Evolutionary conservation across 352 stramenopile species (phyloP).

Genomic region (Blastocystis sp.): DNA sequence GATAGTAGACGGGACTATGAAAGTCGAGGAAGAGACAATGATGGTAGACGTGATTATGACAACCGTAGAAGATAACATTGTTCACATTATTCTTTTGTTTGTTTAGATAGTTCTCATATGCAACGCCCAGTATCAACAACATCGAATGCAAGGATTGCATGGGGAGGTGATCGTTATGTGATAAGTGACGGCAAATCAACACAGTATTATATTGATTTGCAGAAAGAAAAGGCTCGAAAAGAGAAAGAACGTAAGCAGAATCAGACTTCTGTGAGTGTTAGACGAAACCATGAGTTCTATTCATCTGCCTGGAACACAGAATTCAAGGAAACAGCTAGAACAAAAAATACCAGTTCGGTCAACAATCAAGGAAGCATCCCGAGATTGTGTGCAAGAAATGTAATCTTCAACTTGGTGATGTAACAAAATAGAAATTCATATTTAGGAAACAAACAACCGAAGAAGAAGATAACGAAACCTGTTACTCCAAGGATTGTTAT

Average conservation of each 20-base stretch:
- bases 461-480: not conserved
- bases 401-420: not conserved
- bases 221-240: constrained; percentile 30
- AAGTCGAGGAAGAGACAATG: not conserved
- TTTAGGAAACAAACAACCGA: not conserved
- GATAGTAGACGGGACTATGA: not conserved
- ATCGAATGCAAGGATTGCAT: not conserved
- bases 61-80: not conserved
- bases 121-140: no score
- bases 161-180: constrained; percentile 35
- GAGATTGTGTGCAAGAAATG: not conserved
- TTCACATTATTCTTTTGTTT: not conserved
- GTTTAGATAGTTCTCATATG: not conserved
- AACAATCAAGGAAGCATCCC: not conserved
- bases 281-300: not conserved
- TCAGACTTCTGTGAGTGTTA: not conserved
- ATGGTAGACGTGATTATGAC: not conserved
- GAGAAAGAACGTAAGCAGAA: not conserved
- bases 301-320: not conserved
- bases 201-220: constrained; percentile 37
- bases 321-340: not conserved
- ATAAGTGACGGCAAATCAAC: constrained; percentile 19
- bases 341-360: not conserved
- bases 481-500: not conserved
- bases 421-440: not conserved